These are phyloP conservation scores for Cladosporium sp. DNA, from an alignment of 2,329 filamentous ascomycete species.

Conservation along the genomic window DNA sequence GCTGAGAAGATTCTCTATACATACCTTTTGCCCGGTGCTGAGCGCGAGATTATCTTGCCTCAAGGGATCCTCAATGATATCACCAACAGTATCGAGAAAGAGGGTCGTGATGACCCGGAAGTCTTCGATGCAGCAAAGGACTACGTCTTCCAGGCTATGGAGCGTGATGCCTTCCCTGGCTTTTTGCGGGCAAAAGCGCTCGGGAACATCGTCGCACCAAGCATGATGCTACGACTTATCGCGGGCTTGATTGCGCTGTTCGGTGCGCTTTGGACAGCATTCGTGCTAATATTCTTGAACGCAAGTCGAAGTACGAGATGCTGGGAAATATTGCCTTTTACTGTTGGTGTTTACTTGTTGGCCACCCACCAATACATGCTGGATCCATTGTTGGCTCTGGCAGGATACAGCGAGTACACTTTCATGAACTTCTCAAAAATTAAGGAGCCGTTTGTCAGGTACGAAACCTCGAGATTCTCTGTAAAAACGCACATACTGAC, in stretches of 20 bases:
- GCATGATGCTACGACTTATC: conserved; percentile 79
- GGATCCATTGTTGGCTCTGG: conserved; percentile 81
- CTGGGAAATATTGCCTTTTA: conserved; percentile 92
- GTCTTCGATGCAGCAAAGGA: conserved; percentile 97
- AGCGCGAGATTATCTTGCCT: conserved; percentile 91
- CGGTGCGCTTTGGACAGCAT: conserved; percentile 88
- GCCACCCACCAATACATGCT: conserved; percentile 93
- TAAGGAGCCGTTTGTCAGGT: conserved; percentile 78
- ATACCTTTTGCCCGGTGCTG: conserved; percentile 88
- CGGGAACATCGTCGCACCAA: conserved; percentile 90
- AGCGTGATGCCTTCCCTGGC: conserved; percentile 96
- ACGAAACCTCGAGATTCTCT: conserved; percentile 6
- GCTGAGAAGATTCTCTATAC: conserved; percentile 99
- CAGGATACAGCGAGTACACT: conserved; percentile 94
- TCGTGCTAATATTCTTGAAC: conserved; percentile 87
- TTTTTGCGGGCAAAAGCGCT: conserved; percentile 93
- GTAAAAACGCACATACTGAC: not conserved
- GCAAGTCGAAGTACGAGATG: conserved; percentile 68
- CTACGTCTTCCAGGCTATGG: conserved; percentile 99
- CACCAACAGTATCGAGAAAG: conserved; percentile 81
- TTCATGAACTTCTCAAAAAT: conserved; percentile 88
- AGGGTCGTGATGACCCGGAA: conserved; percentile 90
- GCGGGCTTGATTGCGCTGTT: conserved; percentile 83
- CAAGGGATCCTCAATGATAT: conserved; percentile 82
- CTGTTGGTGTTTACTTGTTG: conserved; percentile 81